Evolutionary conservation across 108 stramenopile species (phyloP), one percentile per base, ranked within the genome.

Genomic region (Cyclotella choctawhatcheeana): DNA sequence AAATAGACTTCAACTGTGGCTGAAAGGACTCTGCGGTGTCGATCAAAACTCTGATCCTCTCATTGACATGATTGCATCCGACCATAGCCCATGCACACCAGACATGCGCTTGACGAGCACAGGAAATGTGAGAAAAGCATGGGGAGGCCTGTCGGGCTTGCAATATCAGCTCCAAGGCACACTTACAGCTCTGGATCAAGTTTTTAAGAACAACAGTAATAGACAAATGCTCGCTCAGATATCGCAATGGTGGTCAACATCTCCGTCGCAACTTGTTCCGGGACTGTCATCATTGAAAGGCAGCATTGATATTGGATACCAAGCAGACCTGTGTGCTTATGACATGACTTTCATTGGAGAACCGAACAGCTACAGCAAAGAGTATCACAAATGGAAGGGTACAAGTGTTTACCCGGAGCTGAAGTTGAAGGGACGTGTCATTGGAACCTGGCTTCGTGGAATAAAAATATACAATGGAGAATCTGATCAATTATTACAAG

Each of bases 51-150:
- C n/a, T n/a, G n/a, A n/a, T n/a, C n/a, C 51, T 17, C 60, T 82
- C 18, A 73, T 82, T 50, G 76, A 82, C 51, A 77, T 82, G 76
- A 58, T 82, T 45, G 82, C 82, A 54, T 82, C 82, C 6, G 82
- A 82, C 59, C 82, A 82, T 44, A 82, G 82, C 66, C 82, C 82
- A 0, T 82, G 82, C 21, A 69, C 68, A 59, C 82, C 82, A 1
- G 33, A 58, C 34, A 47, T 82, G 54, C 61, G 76, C 17, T 34
- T 71, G 14, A 40, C 34, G 30, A 47, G 60, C 34, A 32, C 31
- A 8, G 33, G 52, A 14, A 54, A 77, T 63, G 37, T 79, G 4
- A 25, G 47, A 33, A 58, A 37, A 31, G 82, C 82, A 34, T 82
- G 82, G 82, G 82, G 82, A 33, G 82, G 82, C 30, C 58, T 82